Conservation (phyloP, 345 rosid genomes). For the Noccaea caerulescens region DNA sequence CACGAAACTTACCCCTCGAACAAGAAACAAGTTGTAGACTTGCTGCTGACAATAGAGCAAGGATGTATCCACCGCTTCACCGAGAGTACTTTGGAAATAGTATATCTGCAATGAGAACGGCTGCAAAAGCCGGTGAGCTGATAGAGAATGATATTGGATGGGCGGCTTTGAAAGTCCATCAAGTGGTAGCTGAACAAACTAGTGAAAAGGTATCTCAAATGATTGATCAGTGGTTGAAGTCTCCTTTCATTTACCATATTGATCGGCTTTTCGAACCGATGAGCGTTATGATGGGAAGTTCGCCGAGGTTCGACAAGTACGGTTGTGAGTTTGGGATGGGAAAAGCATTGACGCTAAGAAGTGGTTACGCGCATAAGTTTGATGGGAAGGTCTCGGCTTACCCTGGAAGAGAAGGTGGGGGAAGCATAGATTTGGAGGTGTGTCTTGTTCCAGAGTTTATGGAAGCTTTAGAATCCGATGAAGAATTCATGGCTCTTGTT, state of each 20-base stretch:
- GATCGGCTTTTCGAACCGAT: conserved; percentile 53
- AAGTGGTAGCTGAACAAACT: conserved; percentile 51
- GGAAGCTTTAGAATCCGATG: conserved; percentile 63
- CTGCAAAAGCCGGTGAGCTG: conserved; percentile 58
- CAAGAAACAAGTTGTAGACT: conserved; percentile 57
- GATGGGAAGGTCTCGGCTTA: conserved; percentile 68
- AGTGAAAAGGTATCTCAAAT: conserved; percentile 45
- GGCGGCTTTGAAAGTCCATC: conserved; percentile 68
- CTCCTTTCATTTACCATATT: conserved; percentile 51
- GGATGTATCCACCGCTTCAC: conserved; percentile 58
- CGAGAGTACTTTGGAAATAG: conserved; percentile 68
- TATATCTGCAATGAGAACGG: conserved; percentile 46
- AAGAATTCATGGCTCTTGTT: conserved; percentile 54
- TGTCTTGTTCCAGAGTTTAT: conserved; percentile 63
- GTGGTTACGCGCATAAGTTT: conserved; percentile 75
- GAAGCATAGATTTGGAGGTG: conserved; percentile 72
- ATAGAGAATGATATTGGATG: conserved; percentile 58
- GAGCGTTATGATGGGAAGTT: conserved; percentile 79
- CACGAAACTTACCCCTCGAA: conserved; percentile 45
- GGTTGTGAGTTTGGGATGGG: conserved; percentile 83
- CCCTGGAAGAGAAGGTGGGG: conserved; percentile 69
- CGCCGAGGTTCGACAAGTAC: conserved; percentile 78
- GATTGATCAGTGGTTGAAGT: conserved; percentile 55
- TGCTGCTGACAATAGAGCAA: conserved; percentile 56
- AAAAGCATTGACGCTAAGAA: conserved; percentile 67